Evolutionary conservation across 2,329 filamentous ascomycete species (phyloP), one percentile per base, ranked within the genome.

Genomic region (Colletotrichum sp.): DNA sequence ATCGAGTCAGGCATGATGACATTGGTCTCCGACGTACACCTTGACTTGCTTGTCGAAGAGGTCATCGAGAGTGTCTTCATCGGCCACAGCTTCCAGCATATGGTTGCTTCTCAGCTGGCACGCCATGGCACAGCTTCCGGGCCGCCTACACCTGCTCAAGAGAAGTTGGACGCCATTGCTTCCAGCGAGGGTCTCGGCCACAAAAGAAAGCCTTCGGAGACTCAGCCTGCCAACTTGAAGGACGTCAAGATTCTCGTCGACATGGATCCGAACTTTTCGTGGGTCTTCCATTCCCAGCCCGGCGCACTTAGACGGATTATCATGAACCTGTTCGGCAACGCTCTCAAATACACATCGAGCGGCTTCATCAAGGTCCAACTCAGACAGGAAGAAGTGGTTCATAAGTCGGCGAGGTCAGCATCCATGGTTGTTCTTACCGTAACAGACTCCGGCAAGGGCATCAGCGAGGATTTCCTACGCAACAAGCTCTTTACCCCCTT

Each of bases 361-460:
- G 88, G 88, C 24, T 85, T 83, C 67, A 85, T 89, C 36, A 83
- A 83, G 24, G 80, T 90, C 26, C 81, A 81, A 0, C 71, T 85
- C 1, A 77, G 79, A 60, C 73, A 78, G 15, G 75, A 78, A 48
- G 77, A 76, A 32, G 77, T 77, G 38, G 77, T 30, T 36, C 73
- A 7, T 72, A 80, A 13, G 71, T 66, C 8, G 70, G 77, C 36
- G 75, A 79, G 58, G 60, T 81, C 32, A 69, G 80, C 66, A 65
- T 83, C 15, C 43, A 74, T 65, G 66, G 66, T 77, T 15, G 66
- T 83, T 1, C 78, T 91, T 32, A 89, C 85, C 0, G 88, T 94
- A 15, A 86, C 87, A 0, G 92, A 94, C 78, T 91, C 91, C 3
- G 92, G 92, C 3, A 88, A 88, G 70, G 92, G 92, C 8, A 94